Conservation (phyloP, 2,329 filamentous ascomycete species). For the Tricladium varicosporioides region DNA sequence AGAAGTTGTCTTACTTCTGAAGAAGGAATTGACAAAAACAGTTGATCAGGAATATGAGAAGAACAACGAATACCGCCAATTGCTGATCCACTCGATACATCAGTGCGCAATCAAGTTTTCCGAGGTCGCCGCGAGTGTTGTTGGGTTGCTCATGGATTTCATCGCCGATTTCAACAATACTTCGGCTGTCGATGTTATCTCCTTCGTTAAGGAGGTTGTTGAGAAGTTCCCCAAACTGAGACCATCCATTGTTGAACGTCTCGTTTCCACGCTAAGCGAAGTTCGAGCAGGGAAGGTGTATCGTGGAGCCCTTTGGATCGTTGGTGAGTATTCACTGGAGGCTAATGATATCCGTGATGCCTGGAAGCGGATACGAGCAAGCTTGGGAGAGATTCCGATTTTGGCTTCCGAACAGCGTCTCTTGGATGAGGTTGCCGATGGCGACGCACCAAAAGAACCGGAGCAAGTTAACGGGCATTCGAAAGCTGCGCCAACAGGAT, state of each 20-base stretch:
- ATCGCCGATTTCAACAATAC: conserved; percentile 98
- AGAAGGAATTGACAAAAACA: conserved; percentile 97
- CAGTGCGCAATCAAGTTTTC: conserved; percentile 99
- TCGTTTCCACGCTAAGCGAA: conserved; percentile 88
- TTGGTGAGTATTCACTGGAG: conserved; percentile 94
- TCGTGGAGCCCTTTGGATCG: conserved; percentile 93
- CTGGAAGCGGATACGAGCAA: conserved; percentile 93
- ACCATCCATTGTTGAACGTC: conserved; percentile 78
- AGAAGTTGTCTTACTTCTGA: conserved; percentile 91
- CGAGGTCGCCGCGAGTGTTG: conserved; percentile 93
- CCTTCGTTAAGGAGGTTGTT: conserved; percentile 97
- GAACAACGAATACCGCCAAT: conserved; percentile 90
- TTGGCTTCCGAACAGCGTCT: conserved; percentile 91
- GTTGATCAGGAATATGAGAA: conserved; percentile 99
- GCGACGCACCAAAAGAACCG: conserved; percentile 58
- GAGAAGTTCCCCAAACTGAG: conserved; percentile 94
- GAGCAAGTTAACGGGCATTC: conserved; percentile 76
- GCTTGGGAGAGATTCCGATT: conserved; percentile 94
- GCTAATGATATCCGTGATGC: conserved; percentile 92
- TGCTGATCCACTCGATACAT: conserved; percentile 96
- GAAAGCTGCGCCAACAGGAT: conserved; percentile 78
- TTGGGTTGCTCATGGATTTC: conserved; percentile 97
- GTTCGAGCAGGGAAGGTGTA: conserved; percentile 97
- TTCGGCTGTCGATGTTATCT: conserved; percentile 95
- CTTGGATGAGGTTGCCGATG: conserved; percentile 76